These are phyloP conservation scores for Dactylellina drechsleri DNA, from an alignment of 2,329 filamentous ascomycete genomes.

Conservation along the genomic window DNA sequence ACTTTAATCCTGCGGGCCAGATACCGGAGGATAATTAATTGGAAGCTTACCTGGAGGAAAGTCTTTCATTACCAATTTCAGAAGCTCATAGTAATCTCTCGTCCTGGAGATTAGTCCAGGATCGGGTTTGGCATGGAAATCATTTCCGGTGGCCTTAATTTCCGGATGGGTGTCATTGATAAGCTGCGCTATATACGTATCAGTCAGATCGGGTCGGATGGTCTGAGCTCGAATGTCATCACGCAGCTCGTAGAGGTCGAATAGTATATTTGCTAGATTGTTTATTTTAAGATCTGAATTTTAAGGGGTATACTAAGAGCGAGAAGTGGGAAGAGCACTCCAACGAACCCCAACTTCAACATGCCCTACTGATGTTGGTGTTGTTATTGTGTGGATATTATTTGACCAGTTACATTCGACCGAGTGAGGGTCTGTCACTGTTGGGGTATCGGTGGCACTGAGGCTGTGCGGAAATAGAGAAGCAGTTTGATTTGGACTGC, in stretches of 20 bases:
- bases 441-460: too few relatives aligned
- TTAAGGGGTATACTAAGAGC: neutral
- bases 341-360: too few relatives aligned
- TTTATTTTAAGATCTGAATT: constrained; percentile 3
- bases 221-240: constrained; percentile 11
- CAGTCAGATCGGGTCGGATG: constrained; percentile 11
- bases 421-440: too few relatives aligned
- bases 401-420: too few relatives aligned
- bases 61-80: constrained; percentile 6
- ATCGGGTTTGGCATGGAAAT: neutral
- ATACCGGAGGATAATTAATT: too few relatives aligned
- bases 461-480: too few relatives aligned
- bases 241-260: constrained; percentile 19
- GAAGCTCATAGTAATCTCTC: constrained; percentile 8
- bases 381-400: too few relatives aligned
- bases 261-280: constrained; percentile 11
- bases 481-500: too few relatives aligned
- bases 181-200: constrained; percentile 3
- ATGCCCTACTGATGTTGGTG: too few relatives aligned
- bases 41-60: constrained; percentile 9
- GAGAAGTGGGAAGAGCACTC: too few relatives aligned
- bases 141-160: neutral
- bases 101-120: constrained; percentile 1
- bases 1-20: neutral
- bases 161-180: neutral